Evolutionary conservation across 2,329 filamentous ascomycete genomes (phyloP), one percentile per base, ranked within the genome.

Genomic region (Fusarium clavum): DNA sequence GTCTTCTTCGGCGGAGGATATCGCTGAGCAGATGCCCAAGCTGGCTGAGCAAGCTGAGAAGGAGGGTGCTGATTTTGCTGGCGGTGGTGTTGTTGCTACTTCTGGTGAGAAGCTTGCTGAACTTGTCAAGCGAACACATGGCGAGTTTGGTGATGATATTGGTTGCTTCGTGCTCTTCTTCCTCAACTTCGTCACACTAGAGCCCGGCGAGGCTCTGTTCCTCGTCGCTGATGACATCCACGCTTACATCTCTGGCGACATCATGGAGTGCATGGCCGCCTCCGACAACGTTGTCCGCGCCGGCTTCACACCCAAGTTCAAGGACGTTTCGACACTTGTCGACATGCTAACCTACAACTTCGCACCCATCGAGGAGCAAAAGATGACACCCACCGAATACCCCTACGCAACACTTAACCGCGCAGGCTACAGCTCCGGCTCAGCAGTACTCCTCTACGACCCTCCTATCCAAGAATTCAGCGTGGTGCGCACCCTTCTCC

Each of bases 201-300:
- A 92, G 52, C 89, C 94, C 2, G 96, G 96, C 55, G 95, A 99
- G 82, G 96, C 95, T 11, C 92, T 99, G 85, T 99, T 98, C 83
- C 86, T 99, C 38, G 93, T 94, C 76, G 96, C 96, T 9, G 95
- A 99, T 77, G 96, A 98, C 77, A 98, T 98, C 75, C 96, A 99
- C 79, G 96, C 96, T 51, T 99, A 99, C 80, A 83, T 97, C 45
- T 93, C 91, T 5, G 93, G 93, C 64, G 95, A 99, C 77, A 97
- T 99, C 73, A 94, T 99, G 79, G 96, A 99, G 82, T 99, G 96
- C 85, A 99, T 99, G 96, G 96, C 96, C 0, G 92, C 94, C 11
- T 97, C 93, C n/a, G 96, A 99, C 86, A 99, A 99, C 73, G 96
- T 99, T 38, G 94, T 99, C 54, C 94, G 96, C 59, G 96, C 96